Base-by-base conservation (phyloP, 2,329 filamentous ascomycete genomes). In the Fusarium siculi region DNA sequence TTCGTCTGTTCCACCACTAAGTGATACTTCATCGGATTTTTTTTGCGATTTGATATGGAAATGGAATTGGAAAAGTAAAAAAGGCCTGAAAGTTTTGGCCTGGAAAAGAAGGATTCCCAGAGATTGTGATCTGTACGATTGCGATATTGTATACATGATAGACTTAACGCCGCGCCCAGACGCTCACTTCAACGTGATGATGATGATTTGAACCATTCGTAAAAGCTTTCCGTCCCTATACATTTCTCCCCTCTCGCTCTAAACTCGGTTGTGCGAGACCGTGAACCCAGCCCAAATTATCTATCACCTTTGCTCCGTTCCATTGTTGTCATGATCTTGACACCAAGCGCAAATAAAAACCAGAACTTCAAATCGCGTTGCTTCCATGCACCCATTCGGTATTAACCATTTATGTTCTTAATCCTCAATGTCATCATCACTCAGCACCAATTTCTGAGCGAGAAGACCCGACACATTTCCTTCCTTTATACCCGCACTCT, bases 381-480 rank as follows among this genome's bases (percentile, higher is more conserved):
- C 40, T 67, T 52, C n/a, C 53, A 49, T 68, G 43, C 57, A 55
- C 49, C 16, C 39, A 34, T 25, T 30, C 34, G n/a, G 18, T 28
- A 32, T 58, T 23, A 32, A 37, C 46, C 39, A 28, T 28, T 42
- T 50, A 19, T 21, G 8, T 49, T 32, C 32, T n/a, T 50, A 84
- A 76, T 95, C 93, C 80, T 95, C 93, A 79, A 96, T 96, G 84
- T 96, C 93, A 82, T 96, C 93, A 77, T 96, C 93, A 75, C 91
- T 94, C 44, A 96, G 82, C 49, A 94, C 89, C 72, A 95, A 82
- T 76, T 92, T 93, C 80, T 91, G 89, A 69, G 90, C 87, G 46
- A 86, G 83, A 71, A 87, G 78, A 34, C 84, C 82, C 5, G 82
- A 82, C 49, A 84, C 79, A 15, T 78, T 80, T 6, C 80, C 74